phyloP scores from a whole-genome alignment of 768 basidiomycete species.

The Suillus luteus region DNA sequence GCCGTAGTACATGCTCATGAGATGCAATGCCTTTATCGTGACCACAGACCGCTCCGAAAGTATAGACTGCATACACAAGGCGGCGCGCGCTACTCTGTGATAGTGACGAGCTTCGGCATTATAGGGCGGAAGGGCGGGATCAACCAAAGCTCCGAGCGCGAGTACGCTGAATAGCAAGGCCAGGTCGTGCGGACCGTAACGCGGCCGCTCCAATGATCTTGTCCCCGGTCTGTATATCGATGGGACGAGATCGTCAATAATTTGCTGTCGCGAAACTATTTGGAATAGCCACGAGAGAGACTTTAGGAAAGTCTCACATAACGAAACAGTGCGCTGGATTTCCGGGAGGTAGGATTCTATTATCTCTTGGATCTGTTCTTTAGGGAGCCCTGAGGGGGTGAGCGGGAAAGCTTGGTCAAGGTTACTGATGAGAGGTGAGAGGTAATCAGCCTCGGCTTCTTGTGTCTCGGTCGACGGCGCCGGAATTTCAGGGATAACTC shows the following conservation, averaged over 20 bases:
- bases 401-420: constrained; percentile 50
- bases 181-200: constrained; percentile 52
- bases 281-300: constrained; percentile 54
- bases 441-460: constrained; percentile 46
- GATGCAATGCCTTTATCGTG: constrained; percentile 50
- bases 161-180: constrained; percentile 49
- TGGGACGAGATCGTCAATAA: constrained; percentile 48
- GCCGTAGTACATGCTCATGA: constrained; percentile 57
- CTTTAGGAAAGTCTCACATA: constrained; percentile 51
- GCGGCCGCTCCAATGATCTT: neutral
- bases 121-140: constrained; percentile 46
- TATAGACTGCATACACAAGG: constrained; percentile 47
- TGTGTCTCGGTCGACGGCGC: constrained; percentile 23
- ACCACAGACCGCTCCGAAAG: constrained; percentile 46
- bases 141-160: constrained; percentile 50
- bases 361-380: constrained; percentile 37
- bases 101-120: constrained; percentile 57
- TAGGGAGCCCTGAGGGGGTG: constrained; percentile 39
- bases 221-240: constrained; percentile 38
- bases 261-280: constrained; percentile 47
- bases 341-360: constrained; percentile 51
- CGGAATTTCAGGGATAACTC: constrained; percentile 11
- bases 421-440: constrained; percentile 44
- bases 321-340: constrained; percentile 40
- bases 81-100: constrained; percentile 48